These are phyloP conservation scores for Plantago lanceolata DNA, from an alignment of 305 asterid genomes.

Conservation along the genomic window DNA sequence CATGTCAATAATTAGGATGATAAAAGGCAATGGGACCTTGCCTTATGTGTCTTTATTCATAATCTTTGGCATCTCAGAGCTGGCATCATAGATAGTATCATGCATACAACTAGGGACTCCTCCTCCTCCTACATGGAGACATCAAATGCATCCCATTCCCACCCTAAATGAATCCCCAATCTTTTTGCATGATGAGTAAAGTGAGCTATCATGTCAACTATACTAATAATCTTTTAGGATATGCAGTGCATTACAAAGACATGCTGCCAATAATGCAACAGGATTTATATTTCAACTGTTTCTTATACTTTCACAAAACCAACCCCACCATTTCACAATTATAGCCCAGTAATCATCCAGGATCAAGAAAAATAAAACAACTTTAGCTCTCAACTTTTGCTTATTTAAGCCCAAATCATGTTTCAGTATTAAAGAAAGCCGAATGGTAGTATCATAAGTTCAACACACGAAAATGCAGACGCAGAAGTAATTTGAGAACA, in stretches of 20 bases:
- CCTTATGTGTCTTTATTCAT: slow-evolving; percentile 42
- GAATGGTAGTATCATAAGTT: no score
- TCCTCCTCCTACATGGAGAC: slow-evolving; percentile 73
- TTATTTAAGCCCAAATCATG: no score
- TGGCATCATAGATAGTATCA: no score
- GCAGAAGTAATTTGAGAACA: no score
- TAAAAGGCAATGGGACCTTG: slow-evolving; percentile 50
- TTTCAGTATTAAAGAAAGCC: no score
- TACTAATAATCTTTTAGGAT: slow-evolving; percentile 24
- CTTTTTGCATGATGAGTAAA: slow-evolving; percentile 43
- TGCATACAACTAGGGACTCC: slow-evolving; percentile 44
- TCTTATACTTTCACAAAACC: background rate
- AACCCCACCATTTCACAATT: background rate
- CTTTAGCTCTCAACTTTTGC: no score
- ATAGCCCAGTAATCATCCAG: no score
- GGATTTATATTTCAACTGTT: background rate
- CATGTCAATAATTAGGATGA: background rate
- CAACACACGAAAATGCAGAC: no score
- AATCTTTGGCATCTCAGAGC: slow-evolving; percentile 37
- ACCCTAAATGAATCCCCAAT: slow-evolving; percentile 26
- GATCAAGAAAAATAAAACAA: no score
- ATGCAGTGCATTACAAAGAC: slow-evolving; percentile 20
- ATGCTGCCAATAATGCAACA: slow-evolving; percentile 6
- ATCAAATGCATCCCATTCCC: slow-evolving; percentile 29
- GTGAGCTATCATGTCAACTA: slow-evolving; percentile 43